Evolutionary conservation across 257 asterid genomes (phyloP), one percentile per base, ranked within the genome.

Genomic region (Apocynum venetum): DNA sequence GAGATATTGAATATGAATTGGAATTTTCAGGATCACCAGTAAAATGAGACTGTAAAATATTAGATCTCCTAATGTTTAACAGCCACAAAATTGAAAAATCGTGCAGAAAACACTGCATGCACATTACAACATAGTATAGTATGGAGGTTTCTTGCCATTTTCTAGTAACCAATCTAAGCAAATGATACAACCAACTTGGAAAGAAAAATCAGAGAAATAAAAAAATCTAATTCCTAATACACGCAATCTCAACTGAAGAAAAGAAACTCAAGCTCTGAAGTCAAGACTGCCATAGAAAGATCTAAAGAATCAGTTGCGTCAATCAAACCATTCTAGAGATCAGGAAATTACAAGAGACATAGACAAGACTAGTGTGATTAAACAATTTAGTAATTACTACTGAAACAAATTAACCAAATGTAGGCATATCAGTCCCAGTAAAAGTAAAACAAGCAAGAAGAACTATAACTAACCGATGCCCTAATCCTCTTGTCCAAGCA

Each of bases 401-500:
- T 1, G 20, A 25, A 25, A 46, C 9, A 51, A n/a, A 48, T 46
- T 12, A 76, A 11, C 19, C 6, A 67, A 66, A 20, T 19, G 35
- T 40, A 40, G 43, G 53, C 49, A 51, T 41, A 4, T 17, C 70
- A 40, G 20, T 6, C 35, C 47, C 20, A 9, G 20, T 25, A 31
- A 72, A 56, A 36, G 47, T 11, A 40, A 11, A 14, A 17, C 57
- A 20, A 57, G 49, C 56, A 49, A 74, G 35, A 47, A 41, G 80
- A 48, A 73, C 73, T 51, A 75, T 52, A 77, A 83, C 86, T 64
- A 76, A 92, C 97, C 97, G 80, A 72, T 93, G 98, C 79, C 84
- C 94, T 71, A 93, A 88, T 72, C 98, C 98, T 80, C 92, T 85
- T 49, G 97, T 84, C 98, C 98, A 93, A 68, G 98, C 98, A 88